Evolutionary conservation across 306 rosid genomes (phyloP), one percentile per base, ranked within the genome.

Genomic region (Potentilla sterilis): DNA sequence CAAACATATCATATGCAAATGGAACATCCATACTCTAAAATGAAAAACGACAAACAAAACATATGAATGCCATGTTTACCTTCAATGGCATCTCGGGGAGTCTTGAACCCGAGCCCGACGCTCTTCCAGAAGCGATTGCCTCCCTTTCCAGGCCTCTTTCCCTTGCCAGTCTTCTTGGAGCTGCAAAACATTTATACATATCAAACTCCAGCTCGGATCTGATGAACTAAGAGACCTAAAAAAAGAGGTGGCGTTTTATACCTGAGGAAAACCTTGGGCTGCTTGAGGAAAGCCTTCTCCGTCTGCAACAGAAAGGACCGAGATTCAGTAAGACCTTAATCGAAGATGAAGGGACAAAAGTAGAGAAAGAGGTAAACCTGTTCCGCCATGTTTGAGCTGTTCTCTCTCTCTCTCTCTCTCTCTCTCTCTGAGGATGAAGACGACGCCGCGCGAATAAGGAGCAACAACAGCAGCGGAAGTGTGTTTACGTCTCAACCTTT

Each of bases 231-330:
- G 5, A 21, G 13, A 54, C 28, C 21, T 3, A 13, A 1, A 32
- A 41, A 14, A 62, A 14, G 19, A 61, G 59, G 22, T 21, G 59
- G 58, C n/a, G 24, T 10, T 9, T 59, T 82, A 87, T 82, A 89
- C 93, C 89, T 13, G n/a, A 87, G 86, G 59, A 89, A 89, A 24
- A 89, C 91, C 84, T 89, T 89, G 34, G 93, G 93, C 77, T 89
- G 94, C 85, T 87, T 89, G 83, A 89, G 73, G 72, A 87, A 89
- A 3, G 94, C 94, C 88, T 87, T 89, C 85, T 89, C 93, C 35
- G 93, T 89, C 93, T 89, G 79, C 46, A 75, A 75, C 14, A 66
- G 32, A 80, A 34, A 1, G 22, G 15, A 2, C 7, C 54, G 18
- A 46, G 18, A 21, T 18, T 42, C 28, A 16, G 22, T 2, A 61